Evolutionary conservation across 2,329 filamentous ascomycete species (phyloP).

Genomic region (Paecilomyces fulvus): DNA sequence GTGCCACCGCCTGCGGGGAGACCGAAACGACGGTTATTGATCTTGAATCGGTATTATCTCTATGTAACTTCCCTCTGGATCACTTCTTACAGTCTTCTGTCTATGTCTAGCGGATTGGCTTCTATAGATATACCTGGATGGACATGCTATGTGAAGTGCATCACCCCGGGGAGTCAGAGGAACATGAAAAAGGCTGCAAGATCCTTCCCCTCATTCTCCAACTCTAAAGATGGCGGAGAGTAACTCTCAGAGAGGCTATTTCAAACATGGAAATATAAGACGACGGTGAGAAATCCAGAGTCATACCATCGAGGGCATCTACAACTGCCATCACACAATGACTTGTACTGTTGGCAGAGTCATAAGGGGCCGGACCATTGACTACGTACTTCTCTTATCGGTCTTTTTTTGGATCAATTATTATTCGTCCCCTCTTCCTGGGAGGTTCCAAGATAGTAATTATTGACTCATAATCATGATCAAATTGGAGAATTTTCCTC

Average conservation of each 20-base stretch:
- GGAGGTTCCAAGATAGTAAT: neutral
- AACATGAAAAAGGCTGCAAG: neutral
- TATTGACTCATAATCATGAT: neutral
- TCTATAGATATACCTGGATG: neutral
- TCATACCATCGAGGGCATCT: neutral
- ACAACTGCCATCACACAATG: neutral
- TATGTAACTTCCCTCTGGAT: neutral
- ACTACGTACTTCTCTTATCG: neutral
- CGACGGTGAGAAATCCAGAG: neutral
- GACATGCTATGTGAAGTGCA: neutral
- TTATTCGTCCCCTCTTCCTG: neutral
- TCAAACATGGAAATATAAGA: neutral
- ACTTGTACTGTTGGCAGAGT: neutral
- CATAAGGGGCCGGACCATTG: neutral
- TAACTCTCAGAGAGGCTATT: neutral
- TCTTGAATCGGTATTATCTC: neutral
- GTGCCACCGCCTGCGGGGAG: conserved; percentile 1
- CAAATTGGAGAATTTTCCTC: neutral
- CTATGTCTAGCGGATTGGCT: neutral
- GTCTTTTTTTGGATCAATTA: neutral
- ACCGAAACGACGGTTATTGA: neutral
- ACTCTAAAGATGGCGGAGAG: neutral
- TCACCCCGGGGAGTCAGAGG: neutral
- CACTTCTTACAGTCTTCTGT: neutral
- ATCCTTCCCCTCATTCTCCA: neutral